These are phyloP conservation scores for Komagataella kurtzmanii DNA, from an alignment of 805 yeast species.

Conservation along the genomic window DNA sequence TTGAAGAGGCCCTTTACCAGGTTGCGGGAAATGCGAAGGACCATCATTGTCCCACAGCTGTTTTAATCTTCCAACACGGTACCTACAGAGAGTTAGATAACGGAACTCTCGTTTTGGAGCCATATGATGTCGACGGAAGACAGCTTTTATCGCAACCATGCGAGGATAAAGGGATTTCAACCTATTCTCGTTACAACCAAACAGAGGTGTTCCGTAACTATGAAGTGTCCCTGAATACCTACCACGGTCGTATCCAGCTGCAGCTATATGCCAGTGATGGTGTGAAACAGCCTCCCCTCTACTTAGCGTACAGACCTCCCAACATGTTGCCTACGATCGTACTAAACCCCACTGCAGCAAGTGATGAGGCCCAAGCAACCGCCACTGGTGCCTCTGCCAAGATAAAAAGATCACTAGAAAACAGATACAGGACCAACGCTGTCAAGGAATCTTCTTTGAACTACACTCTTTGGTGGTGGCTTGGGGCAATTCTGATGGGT, in stretches of 20 bases:
- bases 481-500: conserved; percentile 26
- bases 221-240: conserved; percentile 52
- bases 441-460: conserved; percentile 24
- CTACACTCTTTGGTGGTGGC: conserved; percentile 44
- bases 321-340: conserved; percentile 92
- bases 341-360: conserved; percentile 63
- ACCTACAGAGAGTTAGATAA: conserved; percentile 46
- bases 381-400: conserved; percentile 21
- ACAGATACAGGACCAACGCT: conserved; percentile 70
- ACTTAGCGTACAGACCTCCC: conserved; percentile 87
- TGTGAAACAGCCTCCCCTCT: conserved; percentile 70
- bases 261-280: conserved; percentile 73
- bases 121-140: conserved; percentile 83
- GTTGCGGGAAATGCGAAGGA: conserved; percentile 55
- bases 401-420: conserved; percentile 66
- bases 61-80: conserved; percentile 83
- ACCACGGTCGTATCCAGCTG: conserved; percentile 74
- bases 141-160: conserved; percentile 87
- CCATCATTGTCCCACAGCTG: conserved; percentile 78
- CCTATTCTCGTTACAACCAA: conserved; percentile 64
- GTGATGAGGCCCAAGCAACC: conserved; percentile 20
- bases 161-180: conserved; percentile 39
- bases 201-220: conserved; percentile 43
- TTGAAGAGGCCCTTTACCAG: conserved; percentile 81
- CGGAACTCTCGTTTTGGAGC: conserved; percentile 58